Evolutionary conservation across 169 alveolate species (phyloP).

Genomic region (Babesia bovis): DNA sequence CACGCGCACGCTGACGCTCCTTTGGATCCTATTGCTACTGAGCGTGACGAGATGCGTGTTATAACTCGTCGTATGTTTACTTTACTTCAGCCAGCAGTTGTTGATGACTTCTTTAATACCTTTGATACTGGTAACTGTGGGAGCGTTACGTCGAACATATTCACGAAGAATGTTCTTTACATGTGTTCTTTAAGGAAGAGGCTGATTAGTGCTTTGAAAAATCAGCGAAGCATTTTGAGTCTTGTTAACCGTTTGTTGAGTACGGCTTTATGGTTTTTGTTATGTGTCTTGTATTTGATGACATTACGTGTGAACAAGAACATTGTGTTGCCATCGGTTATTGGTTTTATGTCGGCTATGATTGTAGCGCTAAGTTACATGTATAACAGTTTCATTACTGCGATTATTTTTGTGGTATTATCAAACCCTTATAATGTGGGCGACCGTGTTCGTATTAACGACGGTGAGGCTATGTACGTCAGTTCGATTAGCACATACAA

Average conservation of each 20-base stretch:
- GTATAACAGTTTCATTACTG: constrained; percentile 81
- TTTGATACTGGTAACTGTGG: constrained; percentile 60
- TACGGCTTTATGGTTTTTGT: constrained; percentile 59
- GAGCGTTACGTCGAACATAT: constrained; percentile 17
- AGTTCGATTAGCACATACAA: constrained; percentile 77
- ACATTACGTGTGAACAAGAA: constrained; percentile 65
- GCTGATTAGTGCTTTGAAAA: constrained; percentile 59
- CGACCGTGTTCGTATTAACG: constrained; percentile 76
- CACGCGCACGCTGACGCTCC: background rate
- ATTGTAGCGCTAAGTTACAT: constrained; percentile 72
- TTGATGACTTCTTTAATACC: constrained; percentile 38
- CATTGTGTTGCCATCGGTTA: constrained; percentile 66
- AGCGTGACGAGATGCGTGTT: constrained; percentile 28
- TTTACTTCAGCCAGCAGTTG: constrained; percentile 27
- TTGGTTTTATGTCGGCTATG: constrained; percentile 69
- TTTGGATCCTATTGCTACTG: background rate
- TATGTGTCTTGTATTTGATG: constrained; percentile 43
- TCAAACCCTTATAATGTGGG: constrained; percentile 85
- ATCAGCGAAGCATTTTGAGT: constrained; percentile 63
- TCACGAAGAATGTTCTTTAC: constrained; percentile 29
- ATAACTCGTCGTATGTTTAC: constrained; percentile 46
- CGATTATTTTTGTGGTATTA: constrained; percentile 80
- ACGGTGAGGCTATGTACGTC: constrained; percentile 82
- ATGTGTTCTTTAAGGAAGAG: constrained; percentile 53
- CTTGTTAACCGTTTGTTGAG: constrained; percentile 57